These are phyloP conservation scores for Heteromeles arbutifolia DNA, from an alignment of 306 rosid species.

Conservation along the genomic window DNA sequence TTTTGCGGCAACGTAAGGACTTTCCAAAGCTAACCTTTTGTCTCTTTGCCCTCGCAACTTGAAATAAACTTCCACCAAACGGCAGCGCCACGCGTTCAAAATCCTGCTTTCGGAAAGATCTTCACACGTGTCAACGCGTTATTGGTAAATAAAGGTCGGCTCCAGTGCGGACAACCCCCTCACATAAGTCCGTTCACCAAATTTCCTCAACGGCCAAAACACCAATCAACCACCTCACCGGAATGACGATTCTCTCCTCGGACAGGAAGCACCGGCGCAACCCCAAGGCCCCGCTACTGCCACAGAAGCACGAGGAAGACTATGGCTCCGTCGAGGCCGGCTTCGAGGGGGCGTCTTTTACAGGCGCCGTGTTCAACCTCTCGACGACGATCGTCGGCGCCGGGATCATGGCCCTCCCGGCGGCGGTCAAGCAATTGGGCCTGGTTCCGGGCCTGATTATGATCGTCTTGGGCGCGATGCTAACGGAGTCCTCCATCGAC, in stretches of 20 bases:
- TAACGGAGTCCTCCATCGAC: conserved; percentile 49
- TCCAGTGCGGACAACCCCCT: conserved; percentile 13
- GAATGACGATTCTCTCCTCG: conserved; percentile 24
- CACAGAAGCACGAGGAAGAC: conserved; percentile 19
- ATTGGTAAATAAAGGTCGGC: conserved; percentile 6
- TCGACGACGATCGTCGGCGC: conserved; percentile 68
- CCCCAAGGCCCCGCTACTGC: conserved; percentile 26
- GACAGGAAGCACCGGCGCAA: conserved; percentile 47
- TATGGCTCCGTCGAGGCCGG: conserved; percentile 17
- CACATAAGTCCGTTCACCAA: not conserved
- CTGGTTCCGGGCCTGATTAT: conserved; percentile 38
- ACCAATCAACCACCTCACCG: not conserved
- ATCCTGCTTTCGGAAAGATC: too few relatives aligned
- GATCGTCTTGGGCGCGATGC: conserved; percentile 38
- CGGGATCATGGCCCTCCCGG: conserved; percentile 76
- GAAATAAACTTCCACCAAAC: not conserved
- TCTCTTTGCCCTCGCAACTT: not conserved
- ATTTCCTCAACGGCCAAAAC: not conserved
- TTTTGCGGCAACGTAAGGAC: not conserved
- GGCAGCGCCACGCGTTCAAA: not conserved
- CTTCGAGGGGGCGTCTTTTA: conserved; percentile 45
- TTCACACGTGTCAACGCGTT: not conserved
- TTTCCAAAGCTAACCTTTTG: not conserved
- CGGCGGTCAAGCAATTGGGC: conserved; percentile 54
- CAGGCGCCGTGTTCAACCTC: conserved; percentile 62